Percentiles rank a stretch among this genome's conserved stretches.
Evolutionary conservation across 768 basidiomycete species (phyloP).

Genomic region (Suillus placidus): DNA sequence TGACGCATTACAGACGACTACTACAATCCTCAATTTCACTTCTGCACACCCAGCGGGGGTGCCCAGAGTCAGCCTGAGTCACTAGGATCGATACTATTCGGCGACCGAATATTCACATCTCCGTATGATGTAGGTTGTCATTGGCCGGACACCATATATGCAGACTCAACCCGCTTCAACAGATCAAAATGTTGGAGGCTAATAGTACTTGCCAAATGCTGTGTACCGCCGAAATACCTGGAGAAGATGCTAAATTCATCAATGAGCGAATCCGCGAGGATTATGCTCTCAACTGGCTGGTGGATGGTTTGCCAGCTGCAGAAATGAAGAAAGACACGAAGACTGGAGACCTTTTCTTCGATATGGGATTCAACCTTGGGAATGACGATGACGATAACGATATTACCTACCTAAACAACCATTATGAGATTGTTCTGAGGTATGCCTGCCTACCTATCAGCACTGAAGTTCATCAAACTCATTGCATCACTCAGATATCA

Average conservation of each 20-base stretch:
- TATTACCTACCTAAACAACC: slow-evolving; percentile 82
- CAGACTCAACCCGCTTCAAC: slow-evolving; percentile 14
- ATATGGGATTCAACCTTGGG: slow-evolving; percentile 94
- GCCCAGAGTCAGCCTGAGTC: slow-evolving; percentile 78
- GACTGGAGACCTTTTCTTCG: slow-evolving; percentile 85
- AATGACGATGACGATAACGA: slow-evolving; percentile 63
- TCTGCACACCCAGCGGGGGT: slow-evolving; percentile 81
- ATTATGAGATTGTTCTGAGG: slow-evolving; percentile 86
- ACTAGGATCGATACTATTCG: slow-evolving; percentile 93
- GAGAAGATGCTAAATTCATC: slow-evolving; percentile 83
- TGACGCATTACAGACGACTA: slow-evolving; percentile 73
- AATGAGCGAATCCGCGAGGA: slow-evolving; percentile 91
- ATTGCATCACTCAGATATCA: slow-evolving; percentile 67
- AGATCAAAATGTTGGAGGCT: slow-evolving; percentile 84
- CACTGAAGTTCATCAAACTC: slow-evolving; percentile 6
- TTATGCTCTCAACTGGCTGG: slow-evolving; percentile 92
- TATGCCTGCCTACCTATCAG: slow-evolving; percentile 32
- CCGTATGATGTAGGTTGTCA: slow-evolving; percentile 72
- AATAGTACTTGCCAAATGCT: slow-evolving; percentile 76
- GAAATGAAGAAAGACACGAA: slow-evolving; percentile 86
- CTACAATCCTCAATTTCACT: slow-evolving; percentile 83
- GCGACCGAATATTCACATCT: slow-evolving; percentile 91
- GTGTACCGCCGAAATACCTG: slow-evolving; percentile 63
- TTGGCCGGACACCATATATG: slow-evolving; percentile 8
- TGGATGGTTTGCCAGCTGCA: slow-evolving; percentile 92